Evolutionary conservation across 768 basidiomycete species (phyloP).

Genomic region (Agrocybe pediades): DNA sequence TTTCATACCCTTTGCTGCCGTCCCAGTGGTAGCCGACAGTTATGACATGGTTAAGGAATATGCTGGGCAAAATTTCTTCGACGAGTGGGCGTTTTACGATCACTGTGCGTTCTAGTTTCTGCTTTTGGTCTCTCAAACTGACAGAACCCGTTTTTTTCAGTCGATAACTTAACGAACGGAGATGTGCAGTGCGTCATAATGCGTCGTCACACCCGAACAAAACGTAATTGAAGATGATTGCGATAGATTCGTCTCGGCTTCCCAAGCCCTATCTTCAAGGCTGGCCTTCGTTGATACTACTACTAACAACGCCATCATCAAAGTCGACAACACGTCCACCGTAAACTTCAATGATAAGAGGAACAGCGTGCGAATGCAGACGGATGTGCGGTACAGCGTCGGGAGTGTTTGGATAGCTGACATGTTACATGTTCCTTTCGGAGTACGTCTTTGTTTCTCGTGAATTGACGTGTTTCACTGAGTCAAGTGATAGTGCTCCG

Average conservation of each 20-base stretch:
- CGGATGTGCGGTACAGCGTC: conserved; percentile 53
- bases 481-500: conserved; percentile 52
- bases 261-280: conserved; percentile 43
- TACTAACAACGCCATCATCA: conserved; percentile 75
- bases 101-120: conserved; percentile 39
- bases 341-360: conserved; percentile 58
- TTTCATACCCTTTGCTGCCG: conserved; percentile 3
- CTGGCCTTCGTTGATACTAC: conserved; percentile 63
- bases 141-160: conserved; percentile 29
- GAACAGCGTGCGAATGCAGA: conserved; percentile 66
- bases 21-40: conserved; percentile 17
- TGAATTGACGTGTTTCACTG: not conserved
- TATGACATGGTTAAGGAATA: conserved; percentile 61
- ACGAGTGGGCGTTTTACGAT: conserved; percentile 68
- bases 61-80: conserved; percentile 62
- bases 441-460: conserved; percentile 37
- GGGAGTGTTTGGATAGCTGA: conserved; percentile 70
- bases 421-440: conserved; percentile 65
- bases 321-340: conserved; percentile 68
- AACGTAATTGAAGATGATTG: not conserved
- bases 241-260: conserved; percentile 50
- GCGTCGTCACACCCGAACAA: not conserved
- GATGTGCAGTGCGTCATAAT: conserved; percentile 47
- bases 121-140: not conserved
- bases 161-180: conserved; percentile 72